Evolutionary conservation across 805 yeast genomes (phyloP).

Genomic region (Osmozyma mogii): DNA sequence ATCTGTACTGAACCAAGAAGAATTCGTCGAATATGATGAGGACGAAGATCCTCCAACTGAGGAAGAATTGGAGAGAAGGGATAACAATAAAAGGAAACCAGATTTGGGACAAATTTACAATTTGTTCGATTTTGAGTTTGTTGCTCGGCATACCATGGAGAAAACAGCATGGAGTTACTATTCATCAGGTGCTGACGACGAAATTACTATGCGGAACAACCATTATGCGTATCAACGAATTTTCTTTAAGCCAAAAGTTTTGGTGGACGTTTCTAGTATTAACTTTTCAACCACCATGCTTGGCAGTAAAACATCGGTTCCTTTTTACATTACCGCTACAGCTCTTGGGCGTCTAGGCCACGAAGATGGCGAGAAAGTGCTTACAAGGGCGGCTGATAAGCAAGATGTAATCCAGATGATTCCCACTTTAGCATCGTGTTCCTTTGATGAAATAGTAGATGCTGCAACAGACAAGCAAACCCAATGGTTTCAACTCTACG

Average conservation of each 20-base stretch:
- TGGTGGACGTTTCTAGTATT: conserved; percentile 25
- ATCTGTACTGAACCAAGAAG: conserved; percentile 6
- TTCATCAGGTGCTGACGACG: conserved; percentile 44
- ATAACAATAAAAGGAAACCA: conserved; percentile 43
- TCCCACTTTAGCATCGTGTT: conserved; percentile 32
- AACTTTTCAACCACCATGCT: conserved; percentile 22
- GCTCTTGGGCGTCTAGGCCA: conserved; percentile 39
- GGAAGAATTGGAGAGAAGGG: conserved; percentile 7
- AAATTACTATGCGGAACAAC: conserved; percentile 38
- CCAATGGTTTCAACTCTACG: conserved; percentile 46
- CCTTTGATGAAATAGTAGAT: conserved; percentile 35
- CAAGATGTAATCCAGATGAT: conserved; percentile 43
- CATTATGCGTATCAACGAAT: conserved; percentile 33
- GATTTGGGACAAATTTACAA: conserved; percentile 42
- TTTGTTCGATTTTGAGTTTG: conserved; percentile 31
- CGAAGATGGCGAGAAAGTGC: conserved; percentile 35
- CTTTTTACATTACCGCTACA: conserved; percentile 43
- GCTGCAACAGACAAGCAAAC: conserved; percentile 21
- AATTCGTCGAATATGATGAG: conserved; percentile 14
- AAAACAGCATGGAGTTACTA: conserved; percentile 34
- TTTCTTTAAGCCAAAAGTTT: conserved; percentile 39
- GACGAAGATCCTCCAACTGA: conserved; percentile 12
- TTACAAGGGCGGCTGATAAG: conserved; percentile 32
- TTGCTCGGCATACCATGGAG: conserved; percentile 28
- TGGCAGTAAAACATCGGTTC: conserved; percentile 28